phyloP scores from a whole-genome alignment of 768 basidiomycete genomes.

The Sarcodon aspratus region DNA sequence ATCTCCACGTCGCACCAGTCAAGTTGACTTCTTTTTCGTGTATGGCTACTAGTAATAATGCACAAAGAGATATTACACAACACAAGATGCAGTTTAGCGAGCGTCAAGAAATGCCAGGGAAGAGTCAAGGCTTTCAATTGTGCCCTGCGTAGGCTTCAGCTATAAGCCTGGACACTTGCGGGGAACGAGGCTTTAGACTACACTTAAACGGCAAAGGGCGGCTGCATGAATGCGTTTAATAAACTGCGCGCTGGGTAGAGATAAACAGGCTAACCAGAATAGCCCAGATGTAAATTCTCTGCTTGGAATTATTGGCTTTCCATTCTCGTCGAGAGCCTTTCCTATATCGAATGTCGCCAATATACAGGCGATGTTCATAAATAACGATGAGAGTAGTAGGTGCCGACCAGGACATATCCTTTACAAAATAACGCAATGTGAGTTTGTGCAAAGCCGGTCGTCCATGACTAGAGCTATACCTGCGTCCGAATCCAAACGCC shows the following conservation, averaged over 20 bases:
- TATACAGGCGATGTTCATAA: constrained; percentile 4
- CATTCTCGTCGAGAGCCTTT: constrained; percentile 7
- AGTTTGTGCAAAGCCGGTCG: neutral
- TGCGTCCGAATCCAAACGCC: constrained; percentile 5
- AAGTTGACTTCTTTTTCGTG: no score
- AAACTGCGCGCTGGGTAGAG: neutral
- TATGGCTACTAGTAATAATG: no score
- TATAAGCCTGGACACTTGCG: neutral
- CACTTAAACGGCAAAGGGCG: neutral
- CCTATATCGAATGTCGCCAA: constrained; percentile 6
- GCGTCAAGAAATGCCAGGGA: no score
- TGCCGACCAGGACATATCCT: constrained; percentile 10
- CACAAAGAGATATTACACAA: no score
- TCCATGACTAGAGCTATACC: constrained; percentile 1
- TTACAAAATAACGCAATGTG: neutral
- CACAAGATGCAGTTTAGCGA: no score
- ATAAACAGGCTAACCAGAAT: neutral
- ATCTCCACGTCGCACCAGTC: no score
- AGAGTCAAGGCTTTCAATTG: no score
- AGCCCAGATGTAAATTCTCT: neutral
- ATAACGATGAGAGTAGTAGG: constrained; percentile 3
- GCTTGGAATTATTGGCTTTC: constrained; percentile 2
- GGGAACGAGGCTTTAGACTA: neutral
- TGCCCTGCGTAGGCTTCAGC: neutral
- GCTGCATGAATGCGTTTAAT: neutral